Conservation (phyloP, 768 basidiomycete species). For the Phylloporus arenicola region DNA sequence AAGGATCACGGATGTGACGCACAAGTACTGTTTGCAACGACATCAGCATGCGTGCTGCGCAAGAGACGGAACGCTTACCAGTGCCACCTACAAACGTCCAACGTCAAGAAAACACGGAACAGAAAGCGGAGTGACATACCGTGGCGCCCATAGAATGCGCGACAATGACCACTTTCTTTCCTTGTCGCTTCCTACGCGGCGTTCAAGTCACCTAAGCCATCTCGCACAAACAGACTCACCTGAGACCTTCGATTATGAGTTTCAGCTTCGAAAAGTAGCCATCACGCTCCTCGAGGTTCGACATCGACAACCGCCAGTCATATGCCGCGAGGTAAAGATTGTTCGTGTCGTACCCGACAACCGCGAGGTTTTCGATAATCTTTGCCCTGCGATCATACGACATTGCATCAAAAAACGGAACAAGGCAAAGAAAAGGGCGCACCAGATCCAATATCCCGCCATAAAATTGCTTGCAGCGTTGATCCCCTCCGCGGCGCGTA, state of each 20-base stretch:
- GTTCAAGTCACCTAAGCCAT: not conserved
- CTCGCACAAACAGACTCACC: slow-evolving; percentile 36
- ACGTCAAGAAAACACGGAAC: not conserved
- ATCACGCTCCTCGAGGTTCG: slow-evolving; percentile 89
- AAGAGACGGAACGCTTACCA: slow-evolving; percentile 34
- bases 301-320: slow-evolving; percentile 86
- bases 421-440: slow-evolving; percentile 4
- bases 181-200: slow-evolving; percentile 52
- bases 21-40: slow-evolving; percentile 72
- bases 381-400: slow-evolving; percentile 54
- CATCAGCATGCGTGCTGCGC: slow-evolving; percentile 3
- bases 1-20: slow-evolving; percentile 28
- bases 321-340: slow-evolving; percentile 82
- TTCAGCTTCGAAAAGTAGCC: slow-evolving; percentile 86
- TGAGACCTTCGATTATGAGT: slow-evolving; percentile 72
- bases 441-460: slow-evolving; percentile 95
- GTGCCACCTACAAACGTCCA: slow-evolving; percentile 42
- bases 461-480: slow-evolving; percentile 85
- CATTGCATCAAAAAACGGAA: not conserved
- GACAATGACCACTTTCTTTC: slow-evolving; percentile 74
- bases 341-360: slow-evolving; percentile 88
- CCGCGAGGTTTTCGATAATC: slow-evolving; percentile 91
- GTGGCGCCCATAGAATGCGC: slow-evolving; percentile 86
- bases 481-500: slow-evolving; percentile 88
- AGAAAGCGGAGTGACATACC: slow-evolving; percentile 36